Base-by-base conservation (phyloP, 208 protist species). In the Leishmania martiniquensis region DNA sequence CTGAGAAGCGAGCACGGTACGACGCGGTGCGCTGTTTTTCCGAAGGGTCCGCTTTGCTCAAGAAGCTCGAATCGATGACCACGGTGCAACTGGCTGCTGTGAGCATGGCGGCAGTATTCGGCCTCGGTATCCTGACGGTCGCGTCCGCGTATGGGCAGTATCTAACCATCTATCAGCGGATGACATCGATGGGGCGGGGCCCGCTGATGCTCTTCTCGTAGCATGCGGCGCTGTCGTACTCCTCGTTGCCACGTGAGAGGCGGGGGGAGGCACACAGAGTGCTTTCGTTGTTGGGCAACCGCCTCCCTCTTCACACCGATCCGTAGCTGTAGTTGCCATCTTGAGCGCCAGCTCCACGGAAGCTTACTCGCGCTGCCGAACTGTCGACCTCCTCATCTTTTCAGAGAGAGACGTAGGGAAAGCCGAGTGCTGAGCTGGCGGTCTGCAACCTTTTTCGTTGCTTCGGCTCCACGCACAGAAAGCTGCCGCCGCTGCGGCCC, bases 1-100 rank as follows among this genome's bases (percentile, higher is more conserved):
- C 85, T 4, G 80, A 82, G 22, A 92, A 87, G 65, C 88, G 91
- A 20, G 80, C 80, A 62, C 80, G 84, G 73, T 97, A 97, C 81
- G 91, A 97, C 70, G 77, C 78, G 10, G 74, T 72, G 49, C 84
- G 87, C 42, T 68, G 55, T 44, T 72, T 89, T 54, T 67, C 60
- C 17, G 76, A 83, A 47, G 70, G 77, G 13, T 62, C 83, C 17
- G 69, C 76, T n/a, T 74, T 84, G 20, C 20, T 90, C n/a, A 82
- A 89, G 51, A 66, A 76, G 29, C 57, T 93, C 12, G 86, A 91
- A 45, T 79, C 81, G 7, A 55, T 91, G 60, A 86, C 85, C 2
- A 73, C 76, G 4, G 32, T 76, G 17, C 67, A 86, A 45, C 76
- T 85, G 22, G 76, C 77, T 9, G 77, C 69, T 9, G 52, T 87